A percentile compares a stretch with the other conserved stretches of the same genome.
Evolutionary conservation across 306 rosid species (phyloP).

Genomic region (Begonia loranthoides): DNA sequence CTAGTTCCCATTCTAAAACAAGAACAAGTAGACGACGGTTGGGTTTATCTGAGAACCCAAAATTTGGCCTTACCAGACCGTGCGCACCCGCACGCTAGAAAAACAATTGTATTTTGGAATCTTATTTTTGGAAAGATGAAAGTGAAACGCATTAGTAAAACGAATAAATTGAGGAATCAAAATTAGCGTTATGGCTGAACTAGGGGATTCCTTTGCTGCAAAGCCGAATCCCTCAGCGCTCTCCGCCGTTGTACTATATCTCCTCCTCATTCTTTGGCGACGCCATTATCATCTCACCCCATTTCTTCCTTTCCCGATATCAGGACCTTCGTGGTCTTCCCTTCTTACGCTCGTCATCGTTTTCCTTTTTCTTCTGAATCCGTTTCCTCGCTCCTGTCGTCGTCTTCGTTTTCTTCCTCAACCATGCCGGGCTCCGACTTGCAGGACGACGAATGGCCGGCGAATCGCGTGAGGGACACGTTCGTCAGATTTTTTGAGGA

Average conservation of each 20-base stretch:
- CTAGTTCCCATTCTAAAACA: no score
- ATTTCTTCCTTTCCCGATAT: neutral
- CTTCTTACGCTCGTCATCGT: neutral
- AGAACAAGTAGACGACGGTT: no score
- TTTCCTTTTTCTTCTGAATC: neutral
- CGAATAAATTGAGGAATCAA: neutral
- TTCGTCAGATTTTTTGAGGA: conserved; percentile 37
- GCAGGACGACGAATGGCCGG: conserved; percentile 34
- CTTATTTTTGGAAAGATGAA: no score
- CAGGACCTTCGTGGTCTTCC: neutral
- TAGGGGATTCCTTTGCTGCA: conserved; percentile 11
- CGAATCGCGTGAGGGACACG: conserved; percentile 28
- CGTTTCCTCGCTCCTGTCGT: neutral
- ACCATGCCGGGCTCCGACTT: conserved; percentile 16
- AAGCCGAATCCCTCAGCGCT: conserved; percentile 2
- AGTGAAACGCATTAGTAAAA: no score
- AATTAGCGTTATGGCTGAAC: conserved; percentile 4
- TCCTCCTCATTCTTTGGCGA: conserved; percentile 6
- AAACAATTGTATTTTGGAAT: no score
- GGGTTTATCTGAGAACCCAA: no score
- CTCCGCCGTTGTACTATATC: conserved; percentile 1
- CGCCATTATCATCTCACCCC: conserved; percentile 10
- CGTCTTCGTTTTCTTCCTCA: conserved; percentile 6
- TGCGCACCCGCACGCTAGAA: no score
- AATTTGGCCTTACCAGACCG: no score